Evolutionary conservation across 257 asterid species (phyloP).

Genomic region (Ilex aquifolium): DNA sequence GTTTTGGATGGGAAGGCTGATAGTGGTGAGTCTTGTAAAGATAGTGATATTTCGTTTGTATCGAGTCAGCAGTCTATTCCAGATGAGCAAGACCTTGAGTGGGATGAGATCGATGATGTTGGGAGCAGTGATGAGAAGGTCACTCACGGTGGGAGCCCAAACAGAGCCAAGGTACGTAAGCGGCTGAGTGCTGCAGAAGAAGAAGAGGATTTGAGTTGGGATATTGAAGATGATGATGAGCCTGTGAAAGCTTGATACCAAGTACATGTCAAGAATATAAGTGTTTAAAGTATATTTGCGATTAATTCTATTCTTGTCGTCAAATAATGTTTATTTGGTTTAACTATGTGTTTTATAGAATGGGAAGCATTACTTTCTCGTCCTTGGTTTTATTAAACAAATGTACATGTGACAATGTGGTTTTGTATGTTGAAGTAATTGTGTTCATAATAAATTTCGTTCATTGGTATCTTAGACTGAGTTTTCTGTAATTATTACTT

Average conservation of each 20-base stretch:
- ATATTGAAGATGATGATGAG: slow-evolving; percentile 66
- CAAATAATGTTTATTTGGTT: too few species aligned
- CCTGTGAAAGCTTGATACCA: slow-evolving; percentile 24
- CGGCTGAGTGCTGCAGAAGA: slow-evolving; percentile 52
- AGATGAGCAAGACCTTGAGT: slow-evolving; percentile 64
- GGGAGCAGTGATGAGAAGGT: slow-evolving; percentile 61
- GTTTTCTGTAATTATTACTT: too few species aligned
- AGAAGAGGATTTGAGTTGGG: slow-evolving; percentile 81
- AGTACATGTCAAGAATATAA: slow-evolving; percentile 1
- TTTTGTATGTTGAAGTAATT: neutral
- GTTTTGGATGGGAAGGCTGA: slow-evolving; percentile 18
- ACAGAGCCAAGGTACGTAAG: slow-evolving; percentile 35
- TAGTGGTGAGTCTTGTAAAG: slow-evolving; percentile 23
- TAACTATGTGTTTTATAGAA: neutral
- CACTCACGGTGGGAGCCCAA: slow-evolving; percentile 30
- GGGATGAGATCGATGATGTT: slow-evolving; percentile 85
- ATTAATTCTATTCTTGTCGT: too few species aligned
- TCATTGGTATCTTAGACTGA: neutral
- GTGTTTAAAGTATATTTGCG: neutral
- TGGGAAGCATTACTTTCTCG: neutral
- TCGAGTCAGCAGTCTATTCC: slow-evolving; percentile 29
- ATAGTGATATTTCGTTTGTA: slow-evolving; percentile 16
- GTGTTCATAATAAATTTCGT: slow-evolving; percentile 6
- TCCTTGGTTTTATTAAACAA: neutral
- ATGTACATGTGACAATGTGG: slow-evolving; percentile 1